Conservation (phyloP, 164 flowering plant genomes). For the Aristolochia californica region DNA sequence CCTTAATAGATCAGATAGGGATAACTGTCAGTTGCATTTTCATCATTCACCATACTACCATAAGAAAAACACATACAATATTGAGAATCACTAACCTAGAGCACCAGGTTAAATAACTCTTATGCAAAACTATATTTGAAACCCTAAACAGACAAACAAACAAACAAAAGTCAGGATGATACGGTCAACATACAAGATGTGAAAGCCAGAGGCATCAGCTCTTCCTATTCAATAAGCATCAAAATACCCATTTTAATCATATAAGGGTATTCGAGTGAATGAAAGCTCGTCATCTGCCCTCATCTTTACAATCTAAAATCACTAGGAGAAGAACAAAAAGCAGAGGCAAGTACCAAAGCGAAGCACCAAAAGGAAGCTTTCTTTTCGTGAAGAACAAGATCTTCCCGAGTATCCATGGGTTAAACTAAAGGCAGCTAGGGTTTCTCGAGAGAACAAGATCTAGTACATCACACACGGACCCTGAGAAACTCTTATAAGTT, state of each 20-base stretch:
- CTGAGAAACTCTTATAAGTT: too few relatives aligned
- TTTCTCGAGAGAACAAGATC: too few relatives aligned
- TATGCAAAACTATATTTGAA: too few relatives aligned
- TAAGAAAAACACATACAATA: neutral
- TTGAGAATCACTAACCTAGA: neutral
- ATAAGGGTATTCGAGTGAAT: neutral
- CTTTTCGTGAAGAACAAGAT: too few relatives aligned
- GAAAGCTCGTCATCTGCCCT: slow-evolving; percentile 1
- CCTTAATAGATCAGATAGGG: neutral
- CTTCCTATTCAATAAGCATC: slow-evolving; percentile 1
- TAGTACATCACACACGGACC: too few relatives aligned
- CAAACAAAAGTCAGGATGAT: too few relatives aligned
- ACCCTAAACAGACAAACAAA: too few relatives aligned
- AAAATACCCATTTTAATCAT: neutral
- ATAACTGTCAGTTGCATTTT: neutral
- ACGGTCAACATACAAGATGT: neutral
- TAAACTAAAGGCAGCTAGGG: too few relatives aligned
- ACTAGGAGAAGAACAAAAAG: too few relatives aligned
- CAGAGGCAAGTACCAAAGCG: too few relatives aligned
- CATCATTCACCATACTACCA: neutral
- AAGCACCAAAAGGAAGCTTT: too few relatives aligned
- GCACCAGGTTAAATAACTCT: neutral
- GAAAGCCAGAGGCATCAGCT: slow-evolving; percentile 1
- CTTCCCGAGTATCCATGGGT: too few relatives aligned
- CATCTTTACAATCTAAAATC: neutral